Base-by-base conservation (phyloP, 208 protist species). In the Trypanosoma brucei region DNA sequence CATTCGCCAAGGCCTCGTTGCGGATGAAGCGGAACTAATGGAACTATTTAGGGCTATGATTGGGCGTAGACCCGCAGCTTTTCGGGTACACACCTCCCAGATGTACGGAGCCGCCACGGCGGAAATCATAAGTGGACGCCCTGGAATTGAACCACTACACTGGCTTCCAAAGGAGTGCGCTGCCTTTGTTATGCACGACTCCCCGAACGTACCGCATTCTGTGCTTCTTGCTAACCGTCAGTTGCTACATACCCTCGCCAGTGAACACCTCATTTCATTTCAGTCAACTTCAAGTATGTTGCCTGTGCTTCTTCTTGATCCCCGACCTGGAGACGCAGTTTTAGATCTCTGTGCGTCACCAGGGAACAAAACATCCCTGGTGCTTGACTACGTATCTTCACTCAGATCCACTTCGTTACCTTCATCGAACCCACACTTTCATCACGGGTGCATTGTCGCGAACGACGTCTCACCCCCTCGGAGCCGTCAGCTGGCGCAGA, bases 311-410 rank as follows among this genome's bases (percentile, higher is more conserved):
- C 74, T 82, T 31, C 75, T 96, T 7, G 65, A 84, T 30, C 80
- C 83, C 4, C 75, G 78, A 35, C 84, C 77, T 1, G 78, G 77
- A 7, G 85, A 95, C 44, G 31, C 62, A 2, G 66, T 96, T 31
- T 64, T 96, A 8, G 91, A 96, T 64, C 30, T 94, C 57, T 96
- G 91, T 57, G 88, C 91, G 8, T 68, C 91, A 3, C 91, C 91
- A 5, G 91, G 91, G 31, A 84, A 75, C 56, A 96, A 96, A 72
- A 79, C 79, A 8, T 65, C 62, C 6, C 68, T 90, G 34, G 62
- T 91, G 31, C 49, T 87, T 4, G 88, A 93, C 34, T 76, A 76
- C 58, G 72, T 84, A 54, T 65, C 64, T 55, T 64, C 59, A 3
- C 13, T 48, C 11, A 31, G 35, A 3, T 51, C 35, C n/a, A 6